phyloP scores from a whole-genome alignment of 441 rosid genomes.

The Pelargonium fulgidum region DNA sequence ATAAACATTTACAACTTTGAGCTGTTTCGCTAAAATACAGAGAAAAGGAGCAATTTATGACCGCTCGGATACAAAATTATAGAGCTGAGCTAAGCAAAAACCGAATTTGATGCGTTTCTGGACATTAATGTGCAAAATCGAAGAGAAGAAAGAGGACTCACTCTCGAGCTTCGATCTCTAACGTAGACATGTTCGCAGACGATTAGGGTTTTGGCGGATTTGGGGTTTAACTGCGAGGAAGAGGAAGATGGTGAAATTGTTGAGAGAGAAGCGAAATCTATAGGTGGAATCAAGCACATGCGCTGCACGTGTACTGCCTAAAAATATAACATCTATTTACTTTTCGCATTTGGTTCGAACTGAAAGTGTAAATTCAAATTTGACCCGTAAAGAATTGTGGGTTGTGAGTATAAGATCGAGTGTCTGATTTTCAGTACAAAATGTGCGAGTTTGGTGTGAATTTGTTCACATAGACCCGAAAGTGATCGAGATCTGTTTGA shows the following conservation, averaged over 20 bases:
- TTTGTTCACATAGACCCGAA: too few relatives aligned
- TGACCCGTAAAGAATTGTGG: too few relatives aligned
- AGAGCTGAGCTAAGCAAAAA: constrained; percentile 1
- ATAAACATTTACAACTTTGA: neutral
- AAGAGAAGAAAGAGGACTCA: constrained; percentile 30
- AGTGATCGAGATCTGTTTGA: too few relatives aligned
- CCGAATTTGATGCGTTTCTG: constrained; percentile 6
- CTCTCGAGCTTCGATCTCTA: constrained; percentile 97
- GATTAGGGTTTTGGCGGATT: constrained; percentile 7
- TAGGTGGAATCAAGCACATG: neutral
- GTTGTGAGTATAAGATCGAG: too few relatives aligned
- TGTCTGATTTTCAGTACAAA: too few relatives aligned
- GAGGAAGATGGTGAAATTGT: neutral
- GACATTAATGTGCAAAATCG: neutral
- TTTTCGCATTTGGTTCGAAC: too few relatives aligned
- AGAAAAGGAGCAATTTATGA: neutral
- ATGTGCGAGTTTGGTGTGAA: too few relatives aligned
- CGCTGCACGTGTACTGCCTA: too few relatives aligned
- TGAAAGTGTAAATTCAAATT: too few relatives aligned
- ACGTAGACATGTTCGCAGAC: constrained; percentile 43
- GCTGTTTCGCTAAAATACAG: neutral
- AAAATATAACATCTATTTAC: too few relatives aligned
- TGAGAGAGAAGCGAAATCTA: neutral
- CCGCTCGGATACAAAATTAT: neutral
- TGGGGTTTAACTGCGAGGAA: constrained; percentile 5